These are phyloP conservation scores for Yamadazyma mexicana DNA, from an alignment of 1,139 yeast species.

Conservation along the genomic window DNA sequence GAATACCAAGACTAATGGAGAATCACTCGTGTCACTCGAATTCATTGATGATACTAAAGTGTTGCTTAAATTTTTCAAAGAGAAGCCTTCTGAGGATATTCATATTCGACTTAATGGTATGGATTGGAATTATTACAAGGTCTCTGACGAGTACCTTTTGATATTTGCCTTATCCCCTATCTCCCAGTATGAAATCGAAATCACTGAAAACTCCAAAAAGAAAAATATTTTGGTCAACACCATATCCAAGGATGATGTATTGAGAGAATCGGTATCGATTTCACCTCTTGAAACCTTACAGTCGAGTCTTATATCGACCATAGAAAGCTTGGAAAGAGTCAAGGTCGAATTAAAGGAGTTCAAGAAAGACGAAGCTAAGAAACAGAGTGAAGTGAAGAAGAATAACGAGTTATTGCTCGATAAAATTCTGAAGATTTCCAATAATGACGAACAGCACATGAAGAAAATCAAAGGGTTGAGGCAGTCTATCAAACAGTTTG, in stretches of 20 bases:
- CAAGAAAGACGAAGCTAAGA: slow-evolving; percentile 63
- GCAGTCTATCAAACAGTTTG: slow-evolving; percentile 43
- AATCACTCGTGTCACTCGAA: slow-evolving; percentile 24
- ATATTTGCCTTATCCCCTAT: slow-evolving; percentile 68
- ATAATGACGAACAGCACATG: slow-evolving; percentile 24
- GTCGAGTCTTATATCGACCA: slow-evolving; percentile 61
- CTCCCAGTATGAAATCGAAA: slow-evolving; percentile 67
- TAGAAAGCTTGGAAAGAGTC: slow-evolving; percentile 52
- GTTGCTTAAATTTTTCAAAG: slow-evolving; percentile 43
- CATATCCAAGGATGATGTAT: slow-evolving; percentile 22
- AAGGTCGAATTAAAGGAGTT: slow-evolving; percentile 54
- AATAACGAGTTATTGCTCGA: slow-evolving; percentile 58
- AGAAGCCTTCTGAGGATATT: slow-evolving; percentile 30
- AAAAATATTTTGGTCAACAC: slow-evolving; percentile 30
- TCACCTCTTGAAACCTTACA: slow-evolving; percentile 62
- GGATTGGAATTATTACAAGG: slow-evolving; percentile 56
- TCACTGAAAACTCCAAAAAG: slow-evolving; percentile 32
- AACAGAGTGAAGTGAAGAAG: slow-evolving; percentile 49
- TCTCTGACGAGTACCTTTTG: slow-evolving; percentile 41
- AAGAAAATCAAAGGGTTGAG: slow-evolving; percentile 44
- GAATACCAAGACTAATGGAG: slow-evolving; percentile 3
- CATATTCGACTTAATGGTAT: slow-evolving; percentile 59
- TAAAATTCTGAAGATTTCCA: slow-evolving; percentile 41
- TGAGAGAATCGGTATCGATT: slow-evolving; percentile 18
- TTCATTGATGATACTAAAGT: slow-evolving; percentile 36